phyloP scores from a whole-genome alignment of 495 filamentous ascomycete species.

The Podospora pseudoanserina region DNA sequence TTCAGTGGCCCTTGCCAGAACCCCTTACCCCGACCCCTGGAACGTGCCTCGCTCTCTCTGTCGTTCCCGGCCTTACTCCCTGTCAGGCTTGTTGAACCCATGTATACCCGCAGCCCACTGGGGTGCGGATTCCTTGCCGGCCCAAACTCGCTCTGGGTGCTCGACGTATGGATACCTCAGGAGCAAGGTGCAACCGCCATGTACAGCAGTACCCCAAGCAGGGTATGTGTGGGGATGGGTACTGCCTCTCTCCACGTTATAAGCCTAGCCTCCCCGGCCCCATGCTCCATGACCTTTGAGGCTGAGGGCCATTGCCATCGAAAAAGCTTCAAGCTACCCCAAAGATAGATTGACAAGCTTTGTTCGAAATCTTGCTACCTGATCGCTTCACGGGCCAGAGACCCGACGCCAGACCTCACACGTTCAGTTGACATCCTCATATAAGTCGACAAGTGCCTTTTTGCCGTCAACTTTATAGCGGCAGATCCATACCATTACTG shows the following conservation, averaged over 20 bases:
- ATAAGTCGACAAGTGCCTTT: slow-evolving; percentile 25
- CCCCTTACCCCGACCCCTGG: slow-evolving; percentile 11
- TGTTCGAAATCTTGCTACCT: slow-evolving; percentile 31
- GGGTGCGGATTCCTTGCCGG: slow-evolving; percentile 25
- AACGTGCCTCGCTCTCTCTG: slow-evolving; percentile 8
- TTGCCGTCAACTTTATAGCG: slow-evolving; percentile 12
- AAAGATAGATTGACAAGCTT: slow-evolving; percentile 32
- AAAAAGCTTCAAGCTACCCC: slow-evolving; percentile 23
- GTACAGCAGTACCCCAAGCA: slow-evolving; percentile 7
- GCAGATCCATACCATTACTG: slow-evolving; percentile 13
- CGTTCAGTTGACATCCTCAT: slow-evolving; percentile 18
- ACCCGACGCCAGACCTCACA: slow-evolving; percentile 15
- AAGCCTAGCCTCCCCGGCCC: slow-evolving; percentile 30
- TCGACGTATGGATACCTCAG: slow-evolving; percentile 2
- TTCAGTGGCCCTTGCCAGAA: slow-evolving; percentile 11
- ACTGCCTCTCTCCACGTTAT: slow-evolving; percentile 31
- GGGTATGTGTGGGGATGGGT: slow-evolving; percentile 28
- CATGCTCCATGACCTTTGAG: slow-evolving; percentile 30
- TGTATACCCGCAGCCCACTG: slow-evolving; percentile 16
- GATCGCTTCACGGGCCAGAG: slow-evolving; percentile 15
- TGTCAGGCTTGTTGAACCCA: background rate
- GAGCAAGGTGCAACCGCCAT: background rate
- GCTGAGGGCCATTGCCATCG: slow-evolving; percentile 28
- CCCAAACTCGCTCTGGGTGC: slow-evolving; percentile 20
- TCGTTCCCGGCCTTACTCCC: slow-evolving; percentile 21